phyloP scores from a whole-genome alignment of 352 stramenopile species.

The Globisporangium paddicum region DNA sequence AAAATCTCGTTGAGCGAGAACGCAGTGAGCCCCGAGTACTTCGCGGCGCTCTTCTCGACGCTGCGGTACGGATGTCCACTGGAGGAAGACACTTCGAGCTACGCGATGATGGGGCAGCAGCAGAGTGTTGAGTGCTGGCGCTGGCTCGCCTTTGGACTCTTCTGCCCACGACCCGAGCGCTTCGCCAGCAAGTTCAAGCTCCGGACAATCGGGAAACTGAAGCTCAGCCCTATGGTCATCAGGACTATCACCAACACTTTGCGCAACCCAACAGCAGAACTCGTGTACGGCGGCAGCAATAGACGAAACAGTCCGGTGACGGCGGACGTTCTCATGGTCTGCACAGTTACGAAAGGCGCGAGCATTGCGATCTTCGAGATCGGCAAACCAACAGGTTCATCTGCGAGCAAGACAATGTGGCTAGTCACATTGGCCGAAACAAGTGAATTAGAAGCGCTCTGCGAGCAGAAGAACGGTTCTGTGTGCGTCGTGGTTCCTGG shows the following conservation, averaged over 20 bases:
- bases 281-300: neutral
- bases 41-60: neutral
- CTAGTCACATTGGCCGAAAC: neutral
- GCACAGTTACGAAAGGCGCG: neutral
- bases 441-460: neutral
- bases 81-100: neutral
- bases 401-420: slow-evolving; percentile 32
- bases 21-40: neutral
- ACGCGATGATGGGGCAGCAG: too few species aligned
- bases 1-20: neutral
- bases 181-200: slow-evolving; percentile 6
- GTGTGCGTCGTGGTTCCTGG: slow-evolving; percentile 1
- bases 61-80: slow-evolving; percentile 1
- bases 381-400: slow-evolving; percentile 3
- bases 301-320: too few species aligned
- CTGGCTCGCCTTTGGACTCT: slow-evolving; percentile 18
- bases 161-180: slow-evolving; percentile 15
- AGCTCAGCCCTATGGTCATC: too few species aligned
- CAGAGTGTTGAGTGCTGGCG: slow-evolving; percentile 9
- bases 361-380: neutral
- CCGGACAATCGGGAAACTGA: neutral
- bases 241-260: neutral
- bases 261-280: neutral
- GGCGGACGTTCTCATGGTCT: neutral
- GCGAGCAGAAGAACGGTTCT: neutral